These are phyloP conservation scores for Ganoderma resinaceum DNA, from an alignment of 1,284 basidiomycete genomes.

Conservation along the genomic window DNA sequence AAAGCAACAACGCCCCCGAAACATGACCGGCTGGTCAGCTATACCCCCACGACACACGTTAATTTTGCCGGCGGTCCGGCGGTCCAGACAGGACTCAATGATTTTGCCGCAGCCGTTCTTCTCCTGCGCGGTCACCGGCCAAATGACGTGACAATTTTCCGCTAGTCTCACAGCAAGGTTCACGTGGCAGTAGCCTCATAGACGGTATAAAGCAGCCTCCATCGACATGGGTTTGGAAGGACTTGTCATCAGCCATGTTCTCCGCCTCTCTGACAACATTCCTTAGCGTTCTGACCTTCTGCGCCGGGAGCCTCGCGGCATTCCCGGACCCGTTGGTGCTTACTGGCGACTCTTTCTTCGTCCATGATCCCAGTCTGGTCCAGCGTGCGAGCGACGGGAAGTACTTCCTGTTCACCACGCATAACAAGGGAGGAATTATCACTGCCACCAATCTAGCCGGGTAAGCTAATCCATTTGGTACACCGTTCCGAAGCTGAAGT, in stretches of 20 bases:
- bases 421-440: slow-evolving; percentile 28
- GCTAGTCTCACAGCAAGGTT: not conserved
- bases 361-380: slow-evolving; percentile 32
- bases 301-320: slow-evolving; percentile 15
- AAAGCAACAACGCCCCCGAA: no score
- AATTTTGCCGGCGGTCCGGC: slow-evolving; percentile 8
- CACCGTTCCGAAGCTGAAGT: not conserved
- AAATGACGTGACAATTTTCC: not conserved
- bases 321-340: slow-evolving; percentile 30
- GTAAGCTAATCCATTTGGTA: slow-evolving; percentile 13
- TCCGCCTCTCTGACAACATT: slow-evolving; percentile 3
- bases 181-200: not conserved
- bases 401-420: slow-evolving; percentile 33
- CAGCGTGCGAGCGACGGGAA: slow-evolving; percentile 31
- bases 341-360: slow-evolving; percentile 21
- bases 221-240: not conserved
- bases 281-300: slow-evolving; percentile 12
- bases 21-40: not conserved
- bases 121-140: not conserved
- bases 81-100: not conserved
- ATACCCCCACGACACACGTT: not conserved
- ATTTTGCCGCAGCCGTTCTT: not conserved
- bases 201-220: not conserved
- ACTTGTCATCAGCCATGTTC: not conserved
- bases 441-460: slow-evolving; percentile 32